A percentile compares a stretch with the other conserved stretches of the same genome.
These are phyloP conservation scores for Trichothecium roseum DNA, from an alignment of 2,329 filamentous ascomycete species.

Conservation along the genomic window DNA sequence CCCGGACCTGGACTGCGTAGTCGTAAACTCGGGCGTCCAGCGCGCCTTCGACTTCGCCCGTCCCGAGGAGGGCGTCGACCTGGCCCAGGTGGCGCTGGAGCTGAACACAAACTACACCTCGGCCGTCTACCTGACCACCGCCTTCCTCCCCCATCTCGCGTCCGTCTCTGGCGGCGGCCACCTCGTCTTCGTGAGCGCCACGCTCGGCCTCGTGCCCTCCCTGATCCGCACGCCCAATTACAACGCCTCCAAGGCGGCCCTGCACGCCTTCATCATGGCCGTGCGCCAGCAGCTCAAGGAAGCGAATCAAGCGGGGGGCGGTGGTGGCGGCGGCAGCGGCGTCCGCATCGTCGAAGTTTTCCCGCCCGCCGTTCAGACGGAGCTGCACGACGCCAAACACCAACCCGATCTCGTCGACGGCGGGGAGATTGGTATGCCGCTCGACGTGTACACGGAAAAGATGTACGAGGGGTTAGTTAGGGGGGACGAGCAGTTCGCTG, in stretches of 20 bases:
- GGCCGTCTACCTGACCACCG: slow-evolving; percentile 14
- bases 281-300: slow-evolving; percentile 12
- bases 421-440: slow-evolving; percentile 22
- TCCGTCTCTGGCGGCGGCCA: slow-evolving; percentile 5
- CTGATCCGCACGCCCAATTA: slow-evolving; percentile 16
- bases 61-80: slow-evolving; percentile 13
- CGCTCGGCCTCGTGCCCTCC: slow-evolving; percentile 10
- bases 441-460: slow-evolving; percentile 30
- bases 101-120: slow-evolving; percentile 16
- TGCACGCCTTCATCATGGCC: slow-evolving; percentile 14
- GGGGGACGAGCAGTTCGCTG: slow-evolving; percentile 14
- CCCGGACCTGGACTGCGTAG: slow-evolving; percentile 30
- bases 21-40: slow-evolving; percentile 49
- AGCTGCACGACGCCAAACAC: slow-evolving; percentile 15
- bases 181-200: slow-evolving; percentile 14
- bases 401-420: slow-evolving; percentile 15
- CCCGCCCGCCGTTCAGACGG: slow-evolving; percentile 17
- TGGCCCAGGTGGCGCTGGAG: slow-evolving; percentile 16
- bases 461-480: slow-evolving; percentile 12
- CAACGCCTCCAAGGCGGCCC: slow-evolving; percentile 14
- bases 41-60: slow-evolving; percentile 20
- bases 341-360: slow-evolving; percentile 16
- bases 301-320: slow-evolving; percentile 1
- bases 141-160: slow-evolving; percentile 16
- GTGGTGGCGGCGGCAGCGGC: no score